These are phyloP conservation scores for Xylariaceae sp. DNA, from an alignment of 2,329 filamentous ascomycete species.

Conservation along the genomic window DNA sequence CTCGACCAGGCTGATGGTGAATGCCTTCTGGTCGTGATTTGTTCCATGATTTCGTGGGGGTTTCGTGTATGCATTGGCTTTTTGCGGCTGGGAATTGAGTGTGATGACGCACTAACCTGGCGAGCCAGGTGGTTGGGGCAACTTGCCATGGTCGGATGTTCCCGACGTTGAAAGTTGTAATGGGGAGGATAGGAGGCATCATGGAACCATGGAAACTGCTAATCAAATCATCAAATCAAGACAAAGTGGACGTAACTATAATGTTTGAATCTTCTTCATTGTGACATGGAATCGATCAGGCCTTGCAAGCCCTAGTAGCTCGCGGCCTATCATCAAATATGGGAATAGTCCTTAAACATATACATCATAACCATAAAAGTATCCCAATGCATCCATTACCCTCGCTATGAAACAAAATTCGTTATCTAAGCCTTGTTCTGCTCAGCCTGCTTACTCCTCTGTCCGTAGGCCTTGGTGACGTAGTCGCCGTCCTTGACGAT, in stretches of 20 bases:
- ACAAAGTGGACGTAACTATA: no score
- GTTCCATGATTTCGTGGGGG: no score
- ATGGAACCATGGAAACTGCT: no score
- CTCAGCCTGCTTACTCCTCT: conserved; percentile 54
- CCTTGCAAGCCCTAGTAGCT: background rate
- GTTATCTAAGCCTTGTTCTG: conserved; percentile 1
- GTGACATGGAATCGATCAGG: background rate
- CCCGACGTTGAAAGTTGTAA: background rate
- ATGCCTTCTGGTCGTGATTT: no score
- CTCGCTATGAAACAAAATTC: background rate
- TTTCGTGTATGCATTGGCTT: background rate
- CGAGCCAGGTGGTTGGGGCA: background rate
- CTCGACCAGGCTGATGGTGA: no score
- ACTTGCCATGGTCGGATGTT: background rate
- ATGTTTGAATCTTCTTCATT: background rate
- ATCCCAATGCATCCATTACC: background rate
- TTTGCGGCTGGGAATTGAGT: background rate
- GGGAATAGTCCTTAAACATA: background rate
- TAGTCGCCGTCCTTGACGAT: conserved; percentile 91
- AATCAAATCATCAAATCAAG: no score
- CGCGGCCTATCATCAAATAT: background rate
- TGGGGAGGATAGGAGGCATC: no score
- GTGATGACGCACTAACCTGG: background rate
- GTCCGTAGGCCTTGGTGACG: conserved; percentile 89
- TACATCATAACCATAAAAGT: background rate